Evolutionary conservation across 495 filamentous ascomycete species (phyloP), one percentile per base, ranked within the genome.

Genomic region (Podospora conica): DNA sequence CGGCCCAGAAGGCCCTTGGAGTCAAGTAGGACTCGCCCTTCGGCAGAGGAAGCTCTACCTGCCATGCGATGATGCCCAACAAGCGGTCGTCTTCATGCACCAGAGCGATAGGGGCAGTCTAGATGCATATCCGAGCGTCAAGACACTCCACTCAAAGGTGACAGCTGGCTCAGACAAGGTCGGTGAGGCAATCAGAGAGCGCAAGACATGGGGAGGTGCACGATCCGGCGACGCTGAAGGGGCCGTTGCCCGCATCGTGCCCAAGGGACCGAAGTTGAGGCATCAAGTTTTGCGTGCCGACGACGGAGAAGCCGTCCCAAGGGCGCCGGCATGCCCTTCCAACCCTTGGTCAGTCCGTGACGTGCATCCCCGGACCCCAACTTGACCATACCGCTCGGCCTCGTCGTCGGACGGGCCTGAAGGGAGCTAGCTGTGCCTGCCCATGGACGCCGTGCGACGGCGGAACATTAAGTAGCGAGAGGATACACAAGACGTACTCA

Each of bases 51-150:
- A 25, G 58, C 23, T 48, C 40, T 28, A 53, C 12, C 48, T 15
- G 59, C 33, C 27, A 64, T 54, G 60, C 60, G 61, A 63, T 65
- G 66, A 55, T 68, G 66, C 66, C 66, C 66, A 68, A 68, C 66
- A 60, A 8, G 21, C 23, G 18, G 10, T 31, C 6, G 12, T n/a
- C 40, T 59, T 57, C 58, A 66, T 66, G 58, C 65, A 62, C 33
- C 28, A 22, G 48, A 62, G 29, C 65, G 28, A 62, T 56, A 61
- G 53, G 53, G 48, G 65, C 65, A 66, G 54, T 58, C 53, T 55
- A 10, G 22, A 27, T 58, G 65, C 65, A 66, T 61, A 66, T 61
- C 65, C 65, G 65, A 66, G 53, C 21, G 64, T 55, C 64, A 54
- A 65, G 48, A 58, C 57, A 58, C 25, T 40, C 56, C 64, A 60